Evolutionary conservation across 2,329 filamentous ascomycete genomes (phyloP).

Genomic region (Diaporthe eres): DNA sequence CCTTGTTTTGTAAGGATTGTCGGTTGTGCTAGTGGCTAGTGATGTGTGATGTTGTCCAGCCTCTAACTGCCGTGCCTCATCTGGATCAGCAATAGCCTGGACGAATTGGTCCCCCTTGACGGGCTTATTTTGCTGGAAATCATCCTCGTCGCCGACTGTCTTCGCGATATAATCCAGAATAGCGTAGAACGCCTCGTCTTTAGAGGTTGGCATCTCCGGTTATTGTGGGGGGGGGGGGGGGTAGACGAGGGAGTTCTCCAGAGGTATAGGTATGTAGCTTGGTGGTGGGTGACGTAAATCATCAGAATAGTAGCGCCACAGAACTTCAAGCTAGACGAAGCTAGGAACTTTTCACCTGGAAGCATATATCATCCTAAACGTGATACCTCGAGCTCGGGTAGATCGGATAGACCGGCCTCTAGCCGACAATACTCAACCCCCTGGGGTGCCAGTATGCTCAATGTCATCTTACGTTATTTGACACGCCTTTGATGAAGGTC

Average conservation of each 20-base stretch:
- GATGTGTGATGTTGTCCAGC: background rate
- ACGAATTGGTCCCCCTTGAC: slow-evolving; percentile 28
- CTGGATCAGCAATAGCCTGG: slow-evolving; percentile 24
- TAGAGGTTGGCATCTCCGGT: background rate
- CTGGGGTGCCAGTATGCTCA: background rate
- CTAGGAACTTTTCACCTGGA: background rate
- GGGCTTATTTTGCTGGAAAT: slow-evolving; percentile 33
- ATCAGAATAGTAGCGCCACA: background rate
- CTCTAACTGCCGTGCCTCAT: slow-evolving; percentile 5
- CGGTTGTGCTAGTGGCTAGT: background rate
- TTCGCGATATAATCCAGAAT: slow-evolving; percentile 31
- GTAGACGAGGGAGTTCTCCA: background rate
- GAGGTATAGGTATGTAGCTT: background rate
- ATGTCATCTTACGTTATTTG: background rate
- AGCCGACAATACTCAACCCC: background rate
- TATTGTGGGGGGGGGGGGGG: background rate
- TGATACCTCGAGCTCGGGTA: background rate
- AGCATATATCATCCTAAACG: background rate
- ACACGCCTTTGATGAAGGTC: background rate
- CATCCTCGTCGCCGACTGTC: slow-evolving; percentile 19
- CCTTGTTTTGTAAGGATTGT: background rate
- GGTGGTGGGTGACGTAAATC: background rate
- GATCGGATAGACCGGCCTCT: background rate
- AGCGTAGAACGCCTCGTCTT: slow-evolving; percentile 17
- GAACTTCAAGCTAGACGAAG: rapidly evolving